Base-by-base conservation (phyloP, 106 monocot species). In the Dendrobium nobile region DNA sequence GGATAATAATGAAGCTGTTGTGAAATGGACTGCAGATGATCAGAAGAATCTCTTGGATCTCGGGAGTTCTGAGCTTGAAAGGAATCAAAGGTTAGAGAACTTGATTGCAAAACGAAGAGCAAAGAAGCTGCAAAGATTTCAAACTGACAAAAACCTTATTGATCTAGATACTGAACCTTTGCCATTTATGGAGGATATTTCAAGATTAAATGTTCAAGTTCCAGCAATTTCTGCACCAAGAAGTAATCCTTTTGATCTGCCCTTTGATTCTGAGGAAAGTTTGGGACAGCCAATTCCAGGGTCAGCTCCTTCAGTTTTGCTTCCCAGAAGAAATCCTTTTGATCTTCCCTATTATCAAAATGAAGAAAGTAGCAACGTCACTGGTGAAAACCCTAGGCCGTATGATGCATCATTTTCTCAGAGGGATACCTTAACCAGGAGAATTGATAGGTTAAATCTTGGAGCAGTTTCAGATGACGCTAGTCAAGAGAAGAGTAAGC, bases 1-100 rank as follows among this genome's bases (percentile, higher is more conserved):
- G 20, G 85, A 79, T 44, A 83, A 79, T 77, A 82, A 44, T 77
- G 86, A 84, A 67, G 79, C 54, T 47, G 84, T 79, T 41, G 79
- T 95, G 28, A 82, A 82, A 78, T 99, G 95, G 95, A 93, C 98
- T 1, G 92, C 88, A 41, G 89, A 99, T 86, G 98, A 95, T 85
- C 85, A 87, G 79, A 99, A 95, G 84, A 95, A 95, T 77, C 81
- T 93, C 27, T 84, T 87, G 84, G 83, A 90, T 47, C 81, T 95
- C 0, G 94, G 94, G 44, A 82, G 84, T 22, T 92, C 86, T 43
- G 94, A 95, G 76, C 74, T 92, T 4, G 94, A 95, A 75, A 88
- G 92, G 81, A 95, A 92, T 80, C 86, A 80, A 43, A 84, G 91
- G 61, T 67, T 95, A 84, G 94, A 95, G 78, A 85, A 82, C 19